Base-by-base conservation (phyloP, 139 green algal genomes). In the Mesotaenium endlicherianum region DNA sequence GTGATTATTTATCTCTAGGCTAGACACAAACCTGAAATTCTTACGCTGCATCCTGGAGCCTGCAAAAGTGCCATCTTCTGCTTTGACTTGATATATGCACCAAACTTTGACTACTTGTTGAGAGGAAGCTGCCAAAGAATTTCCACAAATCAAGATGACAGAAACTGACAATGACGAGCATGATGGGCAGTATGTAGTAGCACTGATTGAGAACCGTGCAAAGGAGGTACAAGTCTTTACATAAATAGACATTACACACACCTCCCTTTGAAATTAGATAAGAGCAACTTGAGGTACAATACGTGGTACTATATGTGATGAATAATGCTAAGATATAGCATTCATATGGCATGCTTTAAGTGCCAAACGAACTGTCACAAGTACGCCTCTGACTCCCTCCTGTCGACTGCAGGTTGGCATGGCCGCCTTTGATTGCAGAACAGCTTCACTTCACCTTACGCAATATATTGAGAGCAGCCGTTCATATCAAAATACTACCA, bases 391-490 rank as follows among this genome's bases (percentile, higher is more conserved):
- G 49, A 80, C 16, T 41, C 30, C n/a, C 20, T 0, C 26, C 16
- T 80, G 42, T 17, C 31, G 31, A 16, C 3, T 76, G 75, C 57
- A 82, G 75, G 75, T 82, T n/a, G 79, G 79, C n/a, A 85, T 85
- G 5, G 75, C 79, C 4, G 79, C 79, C 44, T 70, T 85, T 30
- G 79, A 85, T 30, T 40, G 86, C 36, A 84, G 79, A 85, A 69
- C 79, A 17, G 79, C 79, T 31, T 69, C 79, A n/a, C 55, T 85
- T 11, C 69, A 82, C 43, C n/a, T 85, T 14, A 74, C 26, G 76
- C 79, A 85, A 30, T 85, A 74, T 42, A 85, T 85, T 43, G 79
- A 85, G 39, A 85, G 41, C 79, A 85, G 79, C 79, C 75, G 43
- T 26, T 50, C 70, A 26, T 85, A 85, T 85, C 79, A 85, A 30